phyloP scores from a whole-genome alignment of 83 land plant genomes.

The Picea abies region DNA sequence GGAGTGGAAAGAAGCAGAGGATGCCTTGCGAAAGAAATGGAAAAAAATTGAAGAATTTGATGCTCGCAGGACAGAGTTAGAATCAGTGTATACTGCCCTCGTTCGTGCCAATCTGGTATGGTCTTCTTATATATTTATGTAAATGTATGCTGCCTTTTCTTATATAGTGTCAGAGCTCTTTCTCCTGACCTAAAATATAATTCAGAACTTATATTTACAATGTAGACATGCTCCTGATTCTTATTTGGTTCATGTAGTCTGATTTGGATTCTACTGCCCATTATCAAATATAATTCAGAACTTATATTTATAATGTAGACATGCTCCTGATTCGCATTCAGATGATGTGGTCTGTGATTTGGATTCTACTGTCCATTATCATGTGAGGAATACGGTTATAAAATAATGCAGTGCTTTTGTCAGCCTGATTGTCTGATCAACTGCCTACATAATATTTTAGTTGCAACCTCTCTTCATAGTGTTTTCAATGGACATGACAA shows the following conservation, averaged over 20 bases:
- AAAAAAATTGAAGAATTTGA: conserved; percentile 98
- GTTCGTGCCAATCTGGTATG: conserved; percentile 78
- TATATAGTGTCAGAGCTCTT: too few species aligned
- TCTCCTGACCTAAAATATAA: too few species aligned
- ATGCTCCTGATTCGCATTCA: background rate
- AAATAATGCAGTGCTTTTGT: background rate
- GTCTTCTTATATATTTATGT: conserved; percentile 8
- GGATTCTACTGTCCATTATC: background rate
- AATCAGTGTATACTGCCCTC: conserved; percentile 76
- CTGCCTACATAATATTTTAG: background rate
- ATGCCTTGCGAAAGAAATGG: conserved; percentile 90
- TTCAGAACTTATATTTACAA: background rate
- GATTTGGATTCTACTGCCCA: background rate
- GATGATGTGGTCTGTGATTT: background rate
- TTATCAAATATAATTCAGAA: too few species aligned
- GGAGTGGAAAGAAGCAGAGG: conserved; percentile 97
- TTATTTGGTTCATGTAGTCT: background rate
- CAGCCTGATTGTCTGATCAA: background rate
- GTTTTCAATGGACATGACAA: background rate
- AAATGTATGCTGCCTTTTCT: background rate
- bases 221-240: background rate
- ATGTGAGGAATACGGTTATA: background rate
- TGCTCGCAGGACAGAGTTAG: conserved; percentile 89
- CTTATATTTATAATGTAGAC: background rate
- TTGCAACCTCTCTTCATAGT: background rate